Base-by-base conservation (phyloP, 768 basidiomycete genomes). In the Hirschioporus abietinus region DNA sequence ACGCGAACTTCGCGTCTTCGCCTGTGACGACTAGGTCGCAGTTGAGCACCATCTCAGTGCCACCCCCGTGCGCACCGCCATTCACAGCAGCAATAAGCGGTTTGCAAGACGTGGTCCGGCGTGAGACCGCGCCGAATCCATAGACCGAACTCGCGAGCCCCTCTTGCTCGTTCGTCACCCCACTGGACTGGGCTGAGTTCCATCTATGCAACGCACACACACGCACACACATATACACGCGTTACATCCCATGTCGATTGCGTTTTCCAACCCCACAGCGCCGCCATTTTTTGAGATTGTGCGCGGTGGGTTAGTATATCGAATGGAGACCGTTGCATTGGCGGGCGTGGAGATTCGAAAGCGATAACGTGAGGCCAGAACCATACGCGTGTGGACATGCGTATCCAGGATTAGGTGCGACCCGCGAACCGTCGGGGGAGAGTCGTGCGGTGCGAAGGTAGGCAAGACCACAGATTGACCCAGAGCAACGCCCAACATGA, bases 21-120 rank as follows among this genome's bases (percentile, higher is more conserved):
- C 81, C 83, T 1, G 92, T 88, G 23, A 93, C 74, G 64, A 93
- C 90, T 27, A 93, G 72, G 71, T 93, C 92, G 68, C 90, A 92
- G 69, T 93, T 94, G 5, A 93, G 70, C 1, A 91, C 69, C 63
- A 90, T 82, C 72, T 90, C 89, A 68, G 84, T 78, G 7, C 87
- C 89, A 1, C 89, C 89, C 35, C 88, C 88, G 61, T 84, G 85
- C 0, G 88, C 85, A 34, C 87, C 83, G n/a, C 92, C 92, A 66
- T 87, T 84, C 1, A 92, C 91, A 2, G 92, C 92, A 15, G 92
- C 92, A 61, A 93, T 88, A 64, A 92, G 84, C 7, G 91, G 91
- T 72, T 93, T 93, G 68, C 75, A 79, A 0, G 85, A 84, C 36
- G 74, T 74, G 57, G 80, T 82, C 3, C 92, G 83, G 26, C 89